Evolutionary conservation across 179 eudicot species (phyloP).

Genomic region (Beta lomatogona): DNA sequence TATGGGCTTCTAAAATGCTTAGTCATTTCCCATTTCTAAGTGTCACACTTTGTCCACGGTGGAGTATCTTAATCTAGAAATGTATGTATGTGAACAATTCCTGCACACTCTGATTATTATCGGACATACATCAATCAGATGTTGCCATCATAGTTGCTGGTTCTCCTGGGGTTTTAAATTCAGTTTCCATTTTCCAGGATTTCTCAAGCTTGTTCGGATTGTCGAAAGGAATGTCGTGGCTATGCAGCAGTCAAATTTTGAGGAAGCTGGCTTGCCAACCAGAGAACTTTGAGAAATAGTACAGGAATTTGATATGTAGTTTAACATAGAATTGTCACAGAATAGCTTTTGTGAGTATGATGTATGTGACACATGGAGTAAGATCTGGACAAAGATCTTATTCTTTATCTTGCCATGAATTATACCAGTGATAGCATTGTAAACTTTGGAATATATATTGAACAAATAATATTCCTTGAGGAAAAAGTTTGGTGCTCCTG

Average conservation of each 20-base stretch:
- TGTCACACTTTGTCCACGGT: too few species aligned
- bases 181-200: conserved; percentile 28
- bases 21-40: not conserved
- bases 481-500: not conserved
- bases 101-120: not conserved
- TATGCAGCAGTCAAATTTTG: conserved; percentile 20
- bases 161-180: conserved; percentile 17
- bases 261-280: conserved; percentile 21
- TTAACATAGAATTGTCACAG: conserved; percentile 3
- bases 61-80: conserved; percentile 3
- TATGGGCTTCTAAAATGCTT: not conserved
- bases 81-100: conserved; percentile 1
- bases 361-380: conserved; percentile 25
- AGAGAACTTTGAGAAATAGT: conserved; percentile 20
- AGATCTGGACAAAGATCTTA: conserved; percentile 14
- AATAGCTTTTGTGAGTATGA: conserved; percentile 19
- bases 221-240: conserved; percentile 20
- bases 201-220: conserved; percentile 24
- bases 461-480: not conserved
- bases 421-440: conserved; percentile 21
- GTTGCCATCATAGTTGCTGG: conserved; percentile 12
- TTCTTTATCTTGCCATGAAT: conserved; percentile 17
- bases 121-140: conserved; percentile 3
- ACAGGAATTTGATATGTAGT: not conserved
- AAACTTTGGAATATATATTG: not conserved